phyloP scores from a whole-genome alignment of 2,329 filamentous ascomycete genomes.

The Monilinia aucupariae region DNA sequence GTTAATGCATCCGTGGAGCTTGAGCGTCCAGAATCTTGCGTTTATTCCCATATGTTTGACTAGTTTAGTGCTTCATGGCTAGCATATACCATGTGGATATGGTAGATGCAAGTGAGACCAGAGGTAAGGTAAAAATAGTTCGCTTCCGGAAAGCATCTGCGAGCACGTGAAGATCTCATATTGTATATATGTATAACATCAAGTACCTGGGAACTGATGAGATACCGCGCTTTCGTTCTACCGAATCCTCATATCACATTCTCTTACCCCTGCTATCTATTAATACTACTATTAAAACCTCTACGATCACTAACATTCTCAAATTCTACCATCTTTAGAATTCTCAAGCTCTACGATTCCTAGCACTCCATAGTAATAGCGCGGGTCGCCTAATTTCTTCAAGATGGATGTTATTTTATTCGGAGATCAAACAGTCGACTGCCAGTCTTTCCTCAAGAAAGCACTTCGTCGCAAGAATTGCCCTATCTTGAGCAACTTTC shows the following conservation, averaged over 20 bases:
- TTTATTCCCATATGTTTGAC: neutral
- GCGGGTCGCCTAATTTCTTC: conserved; percentile 16
- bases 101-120: conserved; percentile 2
- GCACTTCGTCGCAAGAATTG: conserved; percentile 22
- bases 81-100: conserved; percentile 10
- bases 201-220: neutral
- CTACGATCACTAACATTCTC: neutral
- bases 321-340: too few species aligned
- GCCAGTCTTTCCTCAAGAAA: conserved; percentile 23
- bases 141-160: neutral
- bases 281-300: neutral
- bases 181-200: conserved; percentile 12
- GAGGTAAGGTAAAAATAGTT: neutral
- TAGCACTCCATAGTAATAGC: conserved; percentile 8
- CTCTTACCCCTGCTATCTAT: neutral
- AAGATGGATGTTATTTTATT: conserved; percentile 28
- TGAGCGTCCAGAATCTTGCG: conserved; percentile 3
- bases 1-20: neutral
- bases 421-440: conserved; percentile 25
- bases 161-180: conserved; percentile 8
- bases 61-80: neutral
- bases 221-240: neutral
- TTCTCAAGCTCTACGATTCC: neutral
- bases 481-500: conserved; percentile 40
- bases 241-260: neutral